phyloP scores from a whole-genome alignment of 1,284 basidiomycete species.

The Sphagnurus paluster region DNA sequence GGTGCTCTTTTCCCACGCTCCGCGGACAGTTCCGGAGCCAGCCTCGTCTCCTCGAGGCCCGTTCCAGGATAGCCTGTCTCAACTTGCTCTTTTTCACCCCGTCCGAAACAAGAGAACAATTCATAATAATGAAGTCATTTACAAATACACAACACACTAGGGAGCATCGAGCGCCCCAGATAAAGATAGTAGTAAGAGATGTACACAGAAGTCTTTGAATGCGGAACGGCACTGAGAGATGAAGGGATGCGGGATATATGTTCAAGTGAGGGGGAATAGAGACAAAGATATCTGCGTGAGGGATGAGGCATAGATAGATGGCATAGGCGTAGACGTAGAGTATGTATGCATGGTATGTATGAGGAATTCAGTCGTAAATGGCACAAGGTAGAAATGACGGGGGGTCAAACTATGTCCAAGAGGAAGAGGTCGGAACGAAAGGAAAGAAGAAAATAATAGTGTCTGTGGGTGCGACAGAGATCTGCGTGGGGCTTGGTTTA shows the following conservation, averaged over 20 bases:
- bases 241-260: slow-evolving; percentile 10
- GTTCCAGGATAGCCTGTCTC: no score
- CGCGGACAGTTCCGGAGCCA: slow-evolving; percentile 27
- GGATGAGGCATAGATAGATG: slow-evolving; percentile 13
- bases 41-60: not conserved
- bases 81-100: no score
- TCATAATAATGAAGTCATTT: slow-evolving; percentile 20
- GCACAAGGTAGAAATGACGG: slow-evolving; percentile 10
- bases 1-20: slow-evolving; percentile 26
- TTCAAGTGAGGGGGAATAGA: slow-evolving; percentile 5
- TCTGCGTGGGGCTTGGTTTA: not conserved
- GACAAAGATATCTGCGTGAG: slow-evolving; percentile 13
- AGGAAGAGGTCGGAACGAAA: not conserved
- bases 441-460: slow-evolving; percentile 4
- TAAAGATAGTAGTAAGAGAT: slow-evolving; percentile 21
- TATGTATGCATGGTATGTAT: slow-evolving; percentile 21
- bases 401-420: slow-evolving; percentile 18
- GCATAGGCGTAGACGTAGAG: slow-evolving; percentile 19
- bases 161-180: slow-evolving; percentile 31
- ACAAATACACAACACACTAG: slow-evolving; percentile 23
- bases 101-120: not conserved
- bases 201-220: slow-evolving; percentile 18
- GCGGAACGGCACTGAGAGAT: slow-evolving; percentile 13
- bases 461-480: not conserved
- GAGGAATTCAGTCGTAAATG: slow-evolving; percentile 13